These are phyloP conservation scores for Pelargonium australe DNA, from an alignment of 441 rosid genomes.

Conservation along the genomic window DNA sequence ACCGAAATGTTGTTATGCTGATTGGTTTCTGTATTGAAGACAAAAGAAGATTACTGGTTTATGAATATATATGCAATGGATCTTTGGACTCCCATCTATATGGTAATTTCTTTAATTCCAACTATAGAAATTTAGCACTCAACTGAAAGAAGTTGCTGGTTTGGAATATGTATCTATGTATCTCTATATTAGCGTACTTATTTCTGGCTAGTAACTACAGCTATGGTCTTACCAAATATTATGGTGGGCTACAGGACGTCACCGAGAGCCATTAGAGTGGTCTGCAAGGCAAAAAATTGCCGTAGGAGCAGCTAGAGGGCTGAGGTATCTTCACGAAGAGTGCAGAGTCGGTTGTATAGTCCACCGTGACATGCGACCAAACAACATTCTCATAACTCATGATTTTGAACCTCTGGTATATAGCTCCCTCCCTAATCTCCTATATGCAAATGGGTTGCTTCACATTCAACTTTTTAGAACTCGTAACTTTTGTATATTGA, in stretches of 20 bases:
- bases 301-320: slow-evolving; percentile 95
- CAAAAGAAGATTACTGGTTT: slow-evolving; percentile 83
- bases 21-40: slow-evolving; percentile 98
- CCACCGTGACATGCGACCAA: slow-evolving; percentile 98
- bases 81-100: slow-evolving; percentile 93
- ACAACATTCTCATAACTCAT: slow-evolving; percentile 94
- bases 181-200: not conserved
- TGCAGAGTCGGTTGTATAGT: slow-evolving; percentile 99
- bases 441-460: too few species aligned
- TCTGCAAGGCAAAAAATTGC: slow-evolving; percentile 92
- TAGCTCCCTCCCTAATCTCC: too few species aligned
- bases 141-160: not conserved
- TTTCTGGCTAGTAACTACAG: too few species aligned
- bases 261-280: slow-evolving; percentile 70
- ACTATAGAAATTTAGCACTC: not conserved
- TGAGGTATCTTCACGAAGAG: slow-evolving; percentile 97
- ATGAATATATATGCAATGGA: slow-evolving; percentile 95
- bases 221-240: too few species aligned
- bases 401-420: slow-evolving; percentile 93
- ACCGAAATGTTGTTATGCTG: slow-evolving; percentile 89
- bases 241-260: slow-evolving; percentile 38
- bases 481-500: not conserved
- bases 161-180: not conserved
- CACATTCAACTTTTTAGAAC: not conserved
- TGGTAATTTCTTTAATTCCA: slow-evolving; percentile 36